Conservation (phyloP, 495 filamentous ascomycete genomes). For the Penicillium arizonense region DNA sequence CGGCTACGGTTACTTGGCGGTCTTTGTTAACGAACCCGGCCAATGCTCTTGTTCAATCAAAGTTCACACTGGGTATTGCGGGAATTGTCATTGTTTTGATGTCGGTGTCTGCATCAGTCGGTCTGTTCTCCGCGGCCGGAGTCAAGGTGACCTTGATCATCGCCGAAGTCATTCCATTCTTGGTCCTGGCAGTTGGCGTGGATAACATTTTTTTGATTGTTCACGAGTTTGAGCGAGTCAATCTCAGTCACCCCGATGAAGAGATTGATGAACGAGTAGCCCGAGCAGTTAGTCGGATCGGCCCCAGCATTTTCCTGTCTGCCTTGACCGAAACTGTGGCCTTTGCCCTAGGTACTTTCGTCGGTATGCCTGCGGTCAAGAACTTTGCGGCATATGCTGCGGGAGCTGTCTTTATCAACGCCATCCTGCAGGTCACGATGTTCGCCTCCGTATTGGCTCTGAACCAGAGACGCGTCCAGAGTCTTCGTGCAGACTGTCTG, state of each 20-base stretch:
- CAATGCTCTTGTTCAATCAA: slow-evolving; percentile 85
- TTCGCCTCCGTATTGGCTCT: slow-evolving; percentile 88
- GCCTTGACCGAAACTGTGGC: slow-evolving; percentile 90
- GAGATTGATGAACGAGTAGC: slow-evolving; percentile 80
- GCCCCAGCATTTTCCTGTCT: slow-evolving; percentile 94
- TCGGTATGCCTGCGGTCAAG: slow-evolving; percentile 94
- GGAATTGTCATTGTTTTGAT: slow-evolving; percentile 95
- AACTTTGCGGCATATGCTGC: slow-evolving; percentile 98
- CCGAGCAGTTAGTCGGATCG: slow-evolving; percentile 86
- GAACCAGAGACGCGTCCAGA: slow-evolving; percentile 85
- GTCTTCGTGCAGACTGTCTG: slow-evolving; percentile 86
- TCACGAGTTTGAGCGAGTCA: slow-evolving; percentile 95
- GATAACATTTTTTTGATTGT: slow-evolving; percentile 99
- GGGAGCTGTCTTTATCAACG: slow-evolving; percentile 95
- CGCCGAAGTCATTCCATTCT: slow-evolving; percentile 96
- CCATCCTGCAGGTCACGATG: slow-evolving; percentile 91
- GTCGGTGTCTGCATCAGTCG: slow-evolving; percentile 94
- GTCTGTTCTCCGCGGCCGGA: slow-evolving; percentile 83
- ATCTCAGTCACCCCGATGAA: slow-evolving; percentile 82
- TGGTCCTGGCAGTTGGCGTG: slow-evolving; percentile 92
- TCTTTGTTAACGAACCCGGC: slow-evolving; percentile 77
- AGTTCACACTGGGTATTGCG: slow-evolving; percentile 88
- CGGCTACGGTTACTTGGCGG: slow-evolving; percentile 71
- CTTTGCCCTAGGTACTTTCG: slow-evolving; percentile 87
- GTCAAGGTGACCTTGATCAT: slow-evolving; percentile 96